Conservation (phyloP, 2,329 filamentous ascomycete species). For the Aureobasidium sp. region DNA sequence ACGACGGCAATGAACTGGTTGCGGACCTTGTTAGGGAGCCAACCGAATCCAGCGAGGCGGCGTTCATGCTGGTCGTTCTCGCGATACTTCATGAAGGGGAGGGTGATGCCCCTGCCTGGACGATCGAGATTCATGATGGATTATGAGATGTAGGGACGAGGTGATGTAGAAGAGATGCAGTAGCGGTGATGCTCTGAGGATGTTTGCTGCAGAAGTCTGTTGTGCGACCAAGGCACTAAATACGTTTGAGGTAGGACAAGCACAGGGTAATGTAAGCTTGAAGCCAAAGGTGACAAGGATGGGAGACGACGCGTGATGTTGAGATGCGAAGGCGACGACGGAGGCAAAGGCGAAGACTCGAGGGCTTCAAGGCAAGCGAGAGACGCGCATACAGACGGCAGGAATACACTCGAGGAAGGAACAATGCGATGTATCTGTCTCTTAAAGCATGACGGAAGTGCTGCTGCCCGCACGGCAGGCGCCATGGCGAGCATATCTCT, state of each 20-base stretch:
- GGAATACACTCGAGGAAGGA: not conserved
- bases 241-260: slow-evolving; percentile 1
- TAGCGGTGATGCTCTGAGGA: not conserved
- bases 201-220: slow-evolving; percentile 4
- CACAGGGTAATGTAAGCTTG: not conserved
- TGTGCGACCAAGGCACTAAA: not conserved
- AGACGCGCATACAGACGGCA: slow-evolving; percentile 4
- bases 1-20: slow-evolving; percentile 35
- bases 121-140: slow-evolving; percentile 31
- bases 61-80: slow-evolving; percentile 21
- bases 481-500: not conserved
- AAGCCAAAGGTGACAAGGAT: not conserved
- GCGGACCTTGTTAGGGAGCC: slow-evolving; percentile 34
- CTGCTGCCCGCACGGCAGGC: slow-evolving; percentile 1
- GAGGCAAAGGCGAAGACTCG: not conserved
- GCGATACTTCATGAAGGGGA: slow-evolving; percentile 30
- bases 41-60: slow-evolving; percentile 31
- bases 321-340: not conserved
- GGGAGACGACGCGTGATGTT: not conserved
- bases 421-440: not conserved
- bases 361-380: not conserved
- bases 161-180: not conserved
- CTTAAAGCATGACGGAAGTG: not conserved
- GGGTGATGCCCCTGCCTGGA: slow-evolving; percentile 28
- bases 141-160: not conserved